A percentile compares a stretch with the other conserved stretches of the same genome.
phyloP scores from a whole-genome alignment of 1,139 yeast species.

The Pichia sp. region DNA sequence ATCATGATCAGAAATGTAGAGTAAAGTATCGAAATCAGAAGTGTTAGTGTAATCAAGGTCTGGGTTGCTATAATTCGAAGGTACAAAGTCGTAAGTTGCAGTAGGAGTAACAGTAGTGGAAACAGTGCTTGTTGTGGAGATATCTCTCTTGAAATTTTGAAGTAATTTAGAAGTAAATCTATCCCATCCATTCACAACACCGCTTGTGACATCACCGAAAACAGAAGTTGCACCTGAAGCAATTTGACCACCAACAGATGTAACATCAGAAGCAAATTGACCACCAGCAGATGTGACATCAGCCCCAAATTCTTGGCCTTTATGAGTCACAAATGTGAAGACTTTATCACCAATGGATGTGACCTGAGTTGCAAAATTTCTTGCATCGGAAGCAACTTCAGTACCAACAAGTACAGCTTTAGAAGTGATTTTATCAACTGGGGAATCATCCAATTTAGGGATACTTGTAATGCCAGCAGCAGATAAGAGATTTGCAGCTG shows the following conservation, averaged over 20 bases:
- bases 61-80: slow-evolving; percentile 1
- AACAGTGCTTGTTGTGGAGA: neutral
- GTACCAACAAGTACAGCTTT: slow-evolving; percentile 7
- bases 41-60: neutral
- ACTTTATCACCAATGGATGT: slow-evolving; percentile 7
- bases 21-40: neutral
- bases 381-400: slow-evolving; percentile 6
- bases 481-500: slow-evolving; percentile 3
- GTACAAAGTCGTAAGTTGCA: slow-evolving; percentile 1
- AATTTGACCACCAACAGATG: slow-evolving; percentile 1
- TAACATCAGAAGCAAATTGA: slow-evolving; percentile 3
- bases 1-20: slow-evolving; percentile 5
- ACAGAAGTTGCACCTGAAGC: slow-evolving; percentile 4
- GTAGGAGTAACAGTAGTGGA: slow-evolving; percentile 3
- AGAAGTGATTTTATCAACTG: slow-evolving; percentile 4
- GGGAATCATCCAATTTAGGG: neutral
- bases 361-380: slow-evolving; percentile 4
- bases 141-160: neutral
- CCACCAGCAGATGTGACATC: slow-evolving; percentile 2
- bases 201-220: slow-evolving; percentile 6
- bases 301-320: neutral
- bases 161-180: slow-evolving; percentile 1
- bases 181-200: slow-evolving; percentile 7
- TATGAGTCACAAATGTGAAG: slow-evolving; percentile 7
- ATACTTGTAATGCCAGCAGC: neutral